Evolutionary conservation across 305 asterid species (phyloP), one percentile per base, ranked within the genome.

Genomic region (Fraxinus baroniana): DNA sequence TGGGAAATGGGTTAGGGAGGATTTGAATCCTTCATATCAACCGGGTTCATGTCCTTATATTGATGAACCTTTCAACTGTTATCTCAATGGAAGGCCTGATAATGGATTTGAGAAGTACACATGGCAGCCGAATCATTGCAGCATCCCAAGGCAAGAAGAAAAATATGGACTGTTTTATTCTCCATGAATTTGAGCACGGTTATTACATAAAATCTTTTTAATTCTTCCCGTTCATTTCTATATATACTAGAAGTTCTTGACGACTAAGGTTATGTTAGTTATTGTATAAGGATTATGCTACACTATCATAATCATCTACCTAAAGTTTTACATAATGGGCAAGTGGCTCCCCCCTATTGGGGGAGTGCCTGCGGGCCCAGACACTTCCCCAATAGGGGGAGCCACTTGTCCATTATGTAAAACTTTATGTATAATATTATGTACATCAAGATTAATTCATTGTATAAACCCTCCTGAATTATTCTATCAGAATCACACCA

Each of bases 1-100:
- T 87, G 94, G 94, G 28, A 86, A 49, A 83, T 91, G 94, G 93
- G 89, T 91, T 83, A 88, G 78, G 84, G 91, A 89, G 77, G 89
- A 86, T 4, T 79, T 82, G 35, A 80, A 86, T 71, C 92, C 91
- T 60, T 71, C 73, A 6, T 91, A 91, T 75, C 80, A 82, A 66
- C 90, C 87, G 0, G 92, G 90, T 71, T 88, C 91, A 4, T 91
- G 94, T 76, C 89, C 89, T 71, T 76, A 75, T 37, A 88, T 91
- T 3, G 94, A 91, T 68, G 87, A 86, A 49, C 85, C 89, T 2
- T 91, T 91, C 44, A 78, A 91, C 77, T 91, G 91, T 85, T 79
- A 80, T 80, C 76, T 13, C 17, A 89, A 89, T 26, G 90, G 92
- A 44, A 87, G 93, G 15, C 90, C 86, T 17, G 94, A 91, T 74